Evolutionary conservation across 1,284 basidiomycete species (phyloP).

Genomic region (Vanrija sp.): DNA sequence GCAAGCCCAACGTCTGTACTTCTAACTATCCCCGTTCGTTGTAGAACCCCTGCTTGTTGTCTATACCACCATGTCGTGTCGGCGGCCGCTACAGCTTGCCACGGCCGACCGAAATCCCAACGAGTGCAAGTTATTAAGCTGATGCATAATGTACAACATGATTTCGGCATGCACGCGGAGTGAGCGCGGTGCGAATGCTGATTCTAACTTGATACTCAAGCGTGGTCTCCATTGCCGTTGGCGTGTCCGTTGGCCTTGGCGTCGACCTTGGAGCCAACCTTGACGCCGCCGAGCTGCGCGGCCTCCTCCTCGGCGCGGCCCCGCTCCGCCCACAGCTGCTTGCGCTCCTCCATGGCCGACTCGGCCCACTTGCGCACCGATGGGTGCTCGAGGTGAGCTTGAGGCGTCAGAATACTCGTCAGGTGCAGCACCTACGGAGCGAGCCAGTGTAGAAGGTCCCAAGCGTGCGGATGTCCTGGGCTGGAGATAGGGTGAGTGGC

Average conservation of each 20-base stretch:
- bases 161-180: not conserved
- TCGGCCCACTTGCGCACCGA: constrained; percentile 73
- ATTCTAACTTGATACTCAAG: not conserved
- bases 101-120: not conserved
- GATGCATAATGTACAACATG: constrained; percentile 9
- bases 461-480: constrained; percentile 42
- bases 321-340: constrained; percentile 38
- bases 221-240: not conserved
- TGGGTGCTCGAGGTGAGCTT: constrained; percentile 61
- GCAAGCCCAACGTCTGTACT: constrained; percentile 44
- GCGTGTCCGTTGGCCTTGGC: not conserved
- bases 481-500: constrained; percentile 14
- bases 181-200: not conserved
- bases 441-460: constrained; percentile 48
- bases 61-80: not conserved
- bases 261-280: constrained; percentile 17
- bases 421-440: constrained; percentile 28
- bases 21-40: constrained; percentile 18
- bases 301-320: constrained; percentile 36
- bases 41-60: constrained; percentile 1
- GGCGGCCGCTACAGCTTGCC: too few species aligned
- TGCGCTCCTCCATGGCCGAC: constrained; percentile 59
- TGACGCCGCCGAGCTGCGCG: constrained; percentile 26
- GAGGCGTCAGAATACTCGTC: not conserved
- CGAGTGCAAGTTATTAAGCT: not conserved